phyloP scores from a whole-genome alignment of 2,329 filamentous ascomycete species.

The Clonostachys byssicola region DNA sequence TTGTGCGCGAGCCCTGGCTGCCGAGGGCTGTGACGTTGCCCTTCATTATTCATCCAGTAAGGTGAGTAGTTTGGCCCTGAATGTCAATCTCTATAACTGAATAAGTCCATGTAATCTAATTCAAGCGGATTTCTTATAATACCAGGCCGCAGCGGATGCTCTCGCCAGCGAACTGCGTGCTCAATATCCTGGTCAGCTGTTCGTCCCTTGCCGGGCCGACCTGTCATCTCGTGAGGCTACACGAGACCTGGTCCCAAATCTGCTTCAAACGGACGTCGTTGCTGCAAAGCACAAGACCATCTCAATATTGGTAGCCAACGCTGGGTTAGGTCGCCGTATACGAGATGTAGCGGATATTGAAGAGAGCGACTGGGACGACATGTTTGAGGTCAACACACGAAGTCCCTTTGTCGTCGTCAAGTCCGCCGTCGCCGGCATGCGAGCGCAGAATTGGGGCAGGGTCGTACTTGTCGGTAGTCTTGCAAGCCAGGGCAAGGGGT shows the following conservation, averaged over 20 bases:
- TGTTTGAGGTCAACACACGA: conserved; percentile 50
- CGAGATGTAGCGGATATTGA: conserved; percentile 21
- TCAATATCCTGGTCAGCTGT: conserved; percentile 17
- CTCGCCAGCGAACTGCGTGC: conserved; percentile 16
- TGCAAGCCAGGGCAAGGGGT: conserved; percentile 57
- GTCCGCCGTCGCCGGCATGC: conserved; percentile 57
- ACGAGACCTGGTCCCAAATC: conserved; percentile 11
- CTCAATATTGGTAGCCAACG: conserved; percentile 24
- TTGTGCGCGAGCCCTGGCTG: conserved; percentile 21
- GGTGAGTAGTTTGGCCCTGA: conserved; percentile 8
- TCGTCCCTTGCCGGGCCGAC: conserved; percentile 16
- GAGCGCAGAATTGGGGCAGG: conserved; percentile 54
- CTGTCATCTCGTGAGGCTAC: conserved; percentile 17
- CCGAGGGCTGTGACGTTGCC: conserved; percentile 26
- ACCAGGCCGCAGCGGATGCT: conserved; percentile 19
- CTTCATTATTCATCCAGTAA: conserved; percentile 25
- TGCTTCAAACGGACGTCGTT: conserved; percentile 9
- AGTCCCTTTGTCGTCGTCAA: conserved; percentile 60
- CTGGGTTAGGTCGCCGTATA: conserved; percentile 23
- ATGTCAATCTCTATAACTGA: too few species aligned
- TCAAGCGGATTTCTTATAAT: too few species aligned
- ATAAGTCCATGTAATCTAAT: too few species aligned
- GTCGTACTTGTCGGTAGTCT: conserved; percentile 63
- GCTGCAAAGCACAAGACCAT: conserved; percentile 15
- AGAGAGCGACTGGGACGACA: conserved; percentile 27